Evolutionary conservation across 2,329 filamentous ascomycete genomes (phyloP).

Genomic region (Calonectria crousiana): DNA sequence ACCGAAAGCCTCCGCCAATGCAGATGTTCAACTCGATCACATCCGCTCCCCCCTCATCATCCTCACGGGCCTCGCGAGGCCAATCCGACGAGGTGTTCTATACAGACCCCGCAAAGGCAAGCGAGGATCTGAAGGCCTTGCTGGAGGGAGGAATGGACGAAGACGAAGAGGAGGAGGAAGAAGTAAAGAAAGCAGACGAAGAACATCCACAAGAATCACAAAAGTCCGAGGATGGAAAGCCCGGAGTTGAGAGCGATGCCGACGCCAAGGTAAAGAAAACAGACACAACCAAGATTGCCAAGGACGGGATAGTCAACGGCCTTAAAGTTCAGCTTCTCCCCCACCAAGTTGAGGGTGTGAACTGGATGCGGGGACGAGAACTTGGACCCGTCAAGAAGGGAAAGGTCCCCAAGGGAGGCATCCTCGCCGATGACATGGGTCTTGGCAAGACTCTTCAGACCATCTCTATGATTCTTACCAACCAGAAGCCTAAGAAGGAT

Average conservation of each 20-base stretch:
- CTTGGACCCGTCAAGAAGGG: conserved; percentile 86
- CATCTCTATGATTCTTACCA: conserved; percentile 87
- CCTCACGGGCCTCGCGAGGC: conserved; percentile 23
- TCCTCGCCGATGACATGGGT: conserved; percentile 97
- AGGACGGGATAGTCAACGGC: conserved; percentile 75
- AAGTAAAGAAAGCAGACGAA: not conserved
- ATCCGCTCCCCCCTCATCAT: conserved; percentile 47
- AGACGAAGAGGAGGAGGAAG: conserved; percentile 72
- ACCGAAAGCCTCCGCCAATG: conserved; percentile 60
- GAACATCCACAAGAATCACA: not conserved
- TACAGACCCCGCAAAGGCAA: conserved; percentile 78
- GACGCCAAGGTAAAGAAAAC: conserved; percentile 26
- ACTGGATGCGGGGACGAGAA: conserved; percentile 96
- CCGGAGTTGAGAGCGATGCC: conserved; percentile 31
- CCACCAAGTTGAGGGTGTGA: conserved; percentile 93
- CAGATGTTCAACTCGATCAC: conserved; percentile 67
- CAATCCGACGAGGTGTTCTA: conserved; percentile 68
- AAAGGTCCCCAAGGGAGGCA: conserved; percentile 88
- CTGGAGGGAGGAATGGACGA: conserved; percentile 85
- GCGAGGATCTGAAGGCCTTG: conserved; percentile 83
- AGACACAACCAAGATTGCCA: conserved; percentile 47
- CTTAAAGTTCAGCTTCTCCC: conserved; percentile 90
- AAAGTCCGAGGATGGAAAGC: conserved; percentile 9
- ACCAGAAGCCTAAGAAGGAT: conserved; percentile 74
- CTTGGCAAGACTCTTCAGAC: conserved; percentile 97